A percentile compares a stretch with the other conserved stretches of the same genome.
Conservation (phyloP, 352 stramenopile species). For the Phytophthora tubulina region DNA sequence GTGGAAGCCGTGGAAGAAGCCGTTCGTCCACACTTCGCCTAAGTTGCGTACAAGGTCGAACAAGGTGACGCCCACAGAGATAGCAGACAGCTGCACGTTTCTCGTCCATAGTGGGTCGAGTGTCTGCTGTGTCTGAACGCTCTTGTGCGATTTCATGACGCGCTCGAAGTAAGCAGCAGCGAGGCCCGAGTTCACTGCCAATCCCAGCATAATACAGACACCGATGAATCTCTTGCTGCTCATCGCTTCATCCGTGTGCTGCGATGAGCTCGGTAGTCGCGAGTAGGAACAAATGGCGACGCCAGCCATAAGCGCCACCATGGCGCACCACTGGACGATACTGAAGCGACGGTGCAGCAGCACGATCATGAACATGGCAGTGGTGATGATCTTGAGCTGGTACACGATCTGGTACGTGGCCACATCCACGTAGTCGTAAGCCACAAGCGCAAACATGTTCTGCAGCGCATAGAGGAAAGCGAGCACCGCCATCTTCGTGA, state of each 20-base stretch:
- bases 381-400: constrained; percentile 93
- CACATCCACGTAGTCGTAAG: constrained; percentile 91
- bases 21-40: constrained; percentile 64
- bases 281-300: constrained; percentile 90
- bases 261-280: constrained; percentile 52
- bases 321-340: constrained; percentile 83
- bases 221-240: constrained; percentile 77
- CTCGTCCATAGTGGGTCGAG: constrained; percentile 88
- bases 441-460: constrained; percentile 89
- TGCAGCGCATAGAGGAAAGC: constrained; percentile 89
- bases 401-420: constrained; percentile 93
- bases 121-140: constrained; percentile 74
- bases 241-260: constrained; percentile 31
- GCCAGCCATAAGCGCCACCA: constrained; percentile 88
- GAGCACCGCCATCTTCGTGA: constrained; percentile 89
- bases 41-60: constrained; percentile 80
- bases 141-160: constrained; percentile 90
- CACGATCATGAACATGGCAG: constrained; percentile 91
- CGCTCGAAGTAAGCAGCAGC: constrained; percentile 89
- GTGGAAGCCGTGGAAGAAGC: constrained; percentile 89
- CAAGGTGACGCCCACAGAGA: constrained; percentile 79
- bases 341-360: constrained; percentile 88
- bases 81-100: constrained; percentile 87
- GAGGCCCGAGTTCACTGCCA: constrained; percentile 89
- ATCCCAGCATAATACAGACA: constrained; percentile 79